Percentiles rank a stretch among this genome's conserved stretches.
Conservation (phyloP, 805 yeast genomes). For the Candida pseudofarinosa region DNA sequence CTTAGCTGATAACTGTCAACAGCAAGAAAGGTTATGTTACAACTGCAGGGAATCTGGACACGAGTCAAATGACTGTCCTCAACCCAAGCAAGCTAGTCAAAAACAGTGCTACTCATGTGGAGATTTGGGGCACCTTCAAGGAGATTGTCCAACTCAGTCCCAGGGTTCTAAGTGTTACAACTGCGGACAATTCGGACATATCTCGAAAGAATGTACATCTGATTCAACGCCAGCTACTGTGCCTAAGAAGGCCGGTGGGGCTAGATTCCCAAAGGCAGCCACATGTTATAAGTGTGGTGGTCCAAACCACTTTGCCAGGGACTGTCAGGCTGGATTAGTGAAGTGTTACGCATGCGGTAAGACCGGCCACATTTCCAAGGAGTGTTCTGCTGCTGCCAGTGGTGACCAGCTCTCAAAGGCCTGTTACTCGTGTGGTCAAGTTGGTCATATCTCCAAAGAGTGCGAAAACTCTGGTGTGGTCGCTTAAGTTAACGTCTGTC, state of each 20-base stretch:
- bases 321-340: slow-evolving; percentile 67
- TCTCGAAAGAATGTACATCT: slow-evolving; percentile 70
- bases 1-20: slow-evolving; percentile 82
- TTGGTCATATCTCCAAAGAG: slow-evolving; percentile 87
- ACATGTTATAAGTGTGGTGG: slow-evolving; percentile 91
- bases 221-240: slow-evolving; percentile 18
- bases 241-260: slow-evolving; percentile 15
- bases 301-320: slow-evolving; percentile 90
- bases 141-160: slow-evolving; percentile 71
- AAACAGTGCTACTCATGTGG: slow-evolving; percentile 95
- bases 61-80: slow-evolving; percentile 83
- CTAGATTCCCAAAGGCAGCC: slow-evolving; percentile 30
- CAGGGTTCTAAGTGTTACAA: slow-evolving; percentile 73
- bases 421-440: slow-evolving; percentile 70
- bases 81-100: slow-evolving; percentile 77
- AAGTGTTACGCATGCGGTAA: slow-evolving; percentile 93
- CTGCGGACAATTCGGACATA: slow-evolving; percentile 61
- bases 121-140: slow-evolving; percentile 81
- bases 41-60: slow-evolving; percentile 90
- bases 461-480: slow-evolving; percentile 37
- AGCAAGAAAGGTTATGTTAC: slow-evolving; percentile 84
- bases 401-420: slow-evolving; percentile 48
- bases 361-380: slow-evolving; percentile 84
- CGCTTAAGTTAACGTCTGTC: not conserved
- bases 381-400: slow-evolving; percentile 59